phyloP scores from a whole-genome alignment of 2,329 filamentous ascomycete genomes.

The Apiospora rasikravindrae region DNA sequence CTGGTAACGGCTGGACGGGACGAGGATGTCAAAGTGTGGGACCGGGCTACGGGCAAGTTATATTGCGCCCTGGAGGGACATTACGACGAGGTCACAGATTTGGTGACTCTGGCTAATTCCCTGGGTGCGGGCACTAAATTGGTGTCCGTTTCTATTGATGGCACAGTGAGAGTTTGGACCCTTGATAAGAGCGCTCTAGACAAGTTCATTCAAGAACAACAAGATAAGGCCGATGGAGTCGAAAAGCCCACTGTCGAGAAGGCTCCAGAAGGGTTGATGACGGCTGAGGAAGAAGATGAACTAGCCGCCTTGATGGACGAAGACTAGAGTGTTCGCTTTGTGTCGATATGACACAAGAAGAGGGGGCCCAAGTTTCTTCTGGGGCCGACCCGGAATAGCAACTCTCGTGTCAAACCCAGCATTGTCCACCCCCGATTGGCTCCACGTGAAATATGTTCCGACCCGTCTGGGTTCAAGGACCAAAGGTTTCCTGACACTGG shows the following conservation, averaged over 20 bases:
- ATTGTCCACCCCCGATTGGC: not conserved
- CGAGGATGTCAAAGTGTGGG: slow-evolving; percentile 92
- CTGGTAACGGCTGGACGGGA: slow-evolving; percentile 88
- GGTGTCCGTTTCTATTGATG: slow-evolving; percentile 88
- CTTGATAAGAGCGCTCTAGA: slow-evolving; percentile 66
- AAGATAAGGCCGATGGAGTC: slow-evolving; percentile 56
- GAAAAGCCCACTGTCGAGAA: slow-evolving; percentile 54
- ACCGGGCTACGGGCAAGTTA: slow-evolving; percentile 72
- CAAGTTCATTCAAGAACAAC: slow-evolving; percentile 52
- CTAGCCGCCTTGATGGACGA: slow-evolving; percentile 89
- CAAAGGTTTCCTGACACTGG: not conserved
- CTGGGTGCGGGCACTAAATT: slow-evolving; percentile 54
- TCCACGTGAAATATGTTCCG: not conserved
- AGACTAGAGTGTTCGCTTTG: slow-evolving; percentile 47
- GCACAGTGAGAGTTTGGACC: slow-evolving; percentile 85
- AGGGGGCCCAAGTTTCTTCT: not conserved
- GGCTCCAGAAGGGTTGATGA: slow-evolving; percentile 64
- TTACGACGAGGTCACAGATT: slow-evolving; percentile 88
- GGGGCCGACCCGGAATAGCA: not conserved
- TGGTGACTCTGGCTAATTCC: slow-evolving; percentile 63
- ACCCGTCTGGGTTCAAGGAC: not conserved
- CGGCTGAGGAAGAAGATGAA: slow-evolving; percentile 90
- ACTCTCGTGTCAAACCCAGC: not conserved
- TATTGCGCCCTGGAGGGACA: slow-evolving; percentile 81
- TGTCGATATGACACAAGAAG: not conserved